Evolutionary conservation across 2,329 filamentous ascomycete genomes (phyloP).

Genomic region (Epichloe brachyelytri): DNA sequence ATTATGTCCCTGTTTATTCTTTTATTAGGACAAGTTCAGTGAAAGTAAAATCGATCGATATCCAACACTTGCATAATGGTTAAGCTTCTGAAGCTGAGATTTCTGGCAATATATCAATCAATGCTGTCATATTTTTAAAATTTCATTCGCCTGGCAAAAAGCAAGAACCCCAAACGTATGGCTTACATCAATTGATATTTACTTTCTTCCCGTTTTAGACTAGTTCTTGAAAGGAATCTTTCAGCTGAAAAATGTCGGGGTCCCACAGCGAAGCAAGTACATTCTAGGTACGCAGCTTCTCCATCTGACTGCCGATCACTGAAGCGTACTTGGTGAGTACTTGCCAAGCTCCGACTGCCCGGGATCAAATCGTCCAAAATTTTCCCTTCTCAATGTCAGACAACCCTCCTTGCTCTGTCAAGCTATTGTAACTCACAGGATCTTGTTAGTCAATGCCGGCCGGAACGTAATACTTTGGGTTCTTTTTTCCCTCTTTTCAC

Average conservation of each 20-base stretch:
- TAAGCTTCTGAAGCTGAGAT: too few species aligned
- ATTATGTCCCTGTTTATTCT: too few species aligned
- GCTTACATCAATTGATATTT: constrained; percentile 10
- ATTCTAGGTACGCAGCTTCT: not conserved
- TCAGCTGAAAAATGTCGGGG: not conserved
- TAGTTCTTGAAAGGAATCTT: constrained; percentile 9
- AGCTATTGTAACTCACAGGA: constrained; percentile 6
- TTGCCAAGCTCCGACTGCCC: constrained; percentile 10
- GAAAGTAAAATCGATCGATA: too few species aligned
- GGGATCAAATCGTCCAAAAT: constrained; percentile 18
- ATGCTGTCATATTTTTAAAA: too few species aligned
- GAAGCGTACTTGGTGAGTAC: constrained; percentile 1
- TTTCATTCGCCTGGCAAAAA: too few species aligned
- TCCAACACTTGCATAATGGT: too few species aligned
- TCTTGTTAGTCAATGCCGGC: constrained; percentile 12
- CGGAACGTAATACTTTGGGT: constrained; percentile 15
- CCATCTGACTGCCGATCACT: not conserved
- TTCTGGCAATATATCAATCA: too few species aligned
- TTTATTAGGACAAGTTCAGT: too few species aligned
- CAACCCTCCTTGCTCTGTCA: not conserved
- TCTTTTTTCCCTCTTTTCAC: constrained; percentile 9
- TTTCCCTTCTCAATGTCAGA: constrained; percentile 6
- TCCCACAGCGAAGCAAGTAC: constrained; percentile 1
- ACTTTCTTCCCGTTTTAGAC: constrained; percentile 17
- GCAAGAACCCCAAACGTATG: too few species aligned